Percentiles rank a stretch among this genome's conserved stretches.
phyloP scores from a whole-genome alignment of 768 basidiomycete genomes.

The Porpolomopsis calyptriformis region DNA sequence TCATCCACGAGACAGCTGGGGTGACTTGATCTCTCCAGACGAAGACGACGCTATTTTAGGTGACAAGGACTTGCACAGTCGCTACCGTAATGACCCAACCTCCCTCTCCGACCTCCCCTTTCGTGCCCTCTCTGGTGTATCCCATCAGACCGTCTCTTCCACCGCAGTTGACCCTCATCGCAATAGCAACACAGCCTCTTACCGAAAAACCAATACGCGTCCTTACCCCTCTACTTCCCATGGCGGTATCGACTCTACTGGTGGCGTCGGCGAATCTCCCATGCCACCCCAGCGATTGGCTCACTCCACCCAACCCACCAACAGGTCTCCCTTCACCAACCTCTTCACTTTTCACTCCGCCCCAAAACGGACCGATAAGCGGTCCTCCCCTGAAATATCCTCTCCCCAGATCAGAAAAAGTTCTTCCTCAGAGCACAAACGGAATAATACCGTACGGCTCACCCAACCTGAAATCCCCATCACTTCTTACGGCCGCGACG shows the following conservation, averaged over 20 bases:
- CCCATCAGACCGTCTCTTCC: constrained; percentile 31
- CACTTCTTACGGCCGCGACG: not conserved
- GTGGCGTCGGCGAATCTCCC: constrained; percentile 62
- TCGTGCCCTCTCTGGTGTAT: constrained; percentile 33
- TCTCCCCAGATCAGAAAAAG: constrained; percentile 4
- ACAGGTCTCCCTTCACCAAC: constrained; percentile 28
- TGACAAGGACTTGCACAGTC: constrained; percentile 20
- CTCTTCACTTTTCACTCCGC: constrained; percentile 33
- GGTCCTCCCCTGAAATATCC: constrained; percentile 12
- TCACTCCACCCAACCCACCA: constrained; percentile 15
- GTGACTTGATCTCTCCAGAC: constrained; percentile 25
- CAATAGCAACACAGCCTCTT: constrained; percentile 18
- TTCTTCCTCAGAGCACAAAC: not conserved
- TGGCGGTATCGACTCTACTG: constrained; percentile 35
- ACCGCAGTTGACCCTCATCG: constrained; percentile 28
- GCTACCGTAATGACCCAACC: constrained; percentile 14
- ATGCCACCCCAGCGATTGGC: constrained; percentile 25
- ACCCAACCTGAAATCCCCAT: not conserved
- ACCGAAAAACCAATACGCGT: constrained; percentile 21
- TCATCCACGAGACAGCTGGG: too few species aligned
- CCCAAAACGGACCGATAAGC: constrained; percentile 8
- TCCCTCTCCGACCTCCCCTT: constrained; percentile 9
- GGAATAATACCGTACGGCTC: not conserved
- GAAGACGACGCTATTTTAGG: constrained; percentile 19
- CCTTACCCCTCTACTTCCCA: constrained; percentile 30